Evolutionary conservation across 2,329 filamentous ascomycete species (phyloP).

Genomic region (Colletotrichum tropicale): DNA sequence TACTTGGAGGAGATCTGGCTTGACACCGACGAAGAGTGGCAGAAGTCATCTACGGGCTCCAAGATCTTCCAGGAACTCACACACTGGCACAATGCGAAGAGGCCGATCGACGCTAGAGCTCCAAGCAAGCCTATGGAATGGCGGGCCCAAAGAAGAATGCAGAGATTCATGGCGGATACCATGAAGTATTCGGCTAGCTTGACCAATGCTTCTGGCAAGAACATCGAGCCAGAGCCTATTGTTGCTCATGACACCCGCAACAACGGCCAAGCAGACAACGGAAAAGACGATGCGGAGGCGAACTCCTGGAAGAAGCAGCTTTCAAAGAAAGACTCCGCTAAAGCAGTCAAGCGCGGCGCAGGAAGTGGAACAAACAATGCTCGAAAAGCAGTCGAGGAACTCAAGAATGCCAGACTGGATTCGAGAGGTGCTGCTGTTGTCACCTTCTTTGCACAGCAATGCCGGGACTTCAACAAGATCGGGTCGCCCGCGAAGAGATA

Average conservation of each 20-base stretch:
- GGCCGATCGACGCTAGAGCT: conserved; percentile 46
- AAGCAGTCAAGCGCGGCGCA: neutral
- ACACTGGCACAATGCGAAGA: conserved; percentile 69
- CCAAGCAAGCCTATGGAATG: conserved; percentile 25
- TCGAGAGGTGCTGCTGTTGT: conserved; percentile 33
- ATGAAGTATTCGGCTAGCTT: conserved; percentile 72
- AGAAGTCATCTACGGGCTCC: conserved; percentile 15
- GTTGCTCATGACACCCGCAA: conserved; percentile 42
- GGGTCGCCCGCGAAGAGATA: conserved; percentile 47
- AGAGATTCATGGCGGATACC: conserved; percentile 72
- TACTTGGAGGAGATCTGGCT: conserved; percentile 49
- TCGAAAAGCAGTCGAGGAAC: conserved; percentile 33
- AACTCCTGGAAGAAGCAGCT: neutral
- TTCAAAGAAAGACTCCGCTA: conserved; percentile 17
- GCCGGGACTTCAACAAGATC: conserved; percentile 51
- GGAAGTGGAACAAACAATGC: conserved; percentile 37
- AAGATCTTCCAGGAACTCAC: conserved; percentile 50
- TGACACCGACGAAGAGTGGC: conserved; percentile 24
- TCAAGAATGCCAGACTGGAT: conserved; percentile 36
- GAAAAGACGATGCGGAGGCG: neutral
- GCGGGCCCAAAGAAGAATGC: conserved; percentile 53
- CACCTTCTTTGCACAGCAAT: conserved; percentile 48
- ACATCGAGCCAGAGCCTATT: conserved; percentile 68
- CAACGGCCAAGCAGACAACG: neutral
- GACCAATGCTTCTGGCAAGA: conserved; percentile 66